Conservation (phyloP, 805 yeast genomes). For the Maudiozyma bulderi region DNA sequence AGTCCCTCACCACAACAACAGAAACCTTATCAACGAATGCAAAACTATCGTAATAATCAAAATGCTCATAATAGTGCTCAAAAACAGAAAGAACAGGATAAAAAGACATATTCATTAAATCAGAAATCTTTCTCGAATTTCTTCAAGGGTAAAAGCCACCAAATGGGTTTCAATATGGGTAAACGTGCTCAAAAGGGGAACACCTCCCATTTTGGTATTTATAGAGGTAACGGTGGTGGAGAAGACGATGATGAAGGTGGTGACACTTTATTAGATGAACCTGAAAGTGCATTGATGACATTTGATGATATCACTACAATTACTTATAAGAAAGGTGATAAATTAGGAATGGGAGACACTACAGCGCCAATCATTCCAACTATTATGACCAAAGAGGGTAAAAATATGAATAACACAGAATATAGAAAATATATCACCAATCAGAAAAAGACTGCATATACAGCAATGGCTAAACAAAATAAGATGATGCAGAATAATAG, state of each 20-base stretch:
- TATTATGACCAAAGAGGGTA: slow-evolving; percentile 31
- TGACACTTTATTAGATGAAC: slow-evolving; percentile 25
- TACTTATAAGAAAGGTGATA: slow-evolving; percentile 51
- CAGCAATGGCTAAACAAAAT: slow-evolving; percentile 33
- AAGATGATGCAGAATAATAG: slow-evolving; percentile 1
- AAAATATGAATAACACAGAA: slow-evolving; percentile 41
- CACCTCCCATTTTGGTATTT: slow-evolving; percentile 1
- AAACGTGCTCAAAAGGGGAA: not conserved
- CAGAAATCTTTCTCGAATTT: slow-evolving; percentile 19
- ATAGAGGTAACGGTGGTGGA: slow-evolving; percentile 22
- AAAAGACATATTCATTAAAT: slow-evolving; percentile 15
- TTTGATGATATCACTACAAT: slow-evolving; percentile 57
- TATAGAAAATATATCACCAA: slow-evolving; percentile 63
- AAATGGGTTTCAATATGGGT: not conserved
- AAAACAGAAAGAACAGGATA: slow-evolving; percentile 8
- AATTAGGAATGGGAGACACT: slow-evolving; percentile 45
- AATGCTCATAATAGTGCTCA: slow-evolving; percentile 5
- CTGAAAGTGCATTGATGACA: slow-evolving; percentile 36
- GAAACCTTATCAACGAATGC: slow-evolving; percentile 6
- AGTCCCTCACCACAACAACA: slow-evolving; percentile 4
- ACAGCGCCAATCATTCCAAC: slow-evolving; percentile 74
- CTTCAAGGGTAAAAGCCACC: slow-evolving; percentile 14
- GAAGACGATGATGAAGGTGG: slow-evolving; percentile 33
- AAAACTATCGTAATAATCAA: slow-evolving; percentile 1
- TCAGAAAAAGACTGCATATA: slow-evolving; percentile 49